Evolutionary conservation across 2,329 filamentous ascomycete species (phyloP).

Genomic region (Sporothrix protearum): DNA sequence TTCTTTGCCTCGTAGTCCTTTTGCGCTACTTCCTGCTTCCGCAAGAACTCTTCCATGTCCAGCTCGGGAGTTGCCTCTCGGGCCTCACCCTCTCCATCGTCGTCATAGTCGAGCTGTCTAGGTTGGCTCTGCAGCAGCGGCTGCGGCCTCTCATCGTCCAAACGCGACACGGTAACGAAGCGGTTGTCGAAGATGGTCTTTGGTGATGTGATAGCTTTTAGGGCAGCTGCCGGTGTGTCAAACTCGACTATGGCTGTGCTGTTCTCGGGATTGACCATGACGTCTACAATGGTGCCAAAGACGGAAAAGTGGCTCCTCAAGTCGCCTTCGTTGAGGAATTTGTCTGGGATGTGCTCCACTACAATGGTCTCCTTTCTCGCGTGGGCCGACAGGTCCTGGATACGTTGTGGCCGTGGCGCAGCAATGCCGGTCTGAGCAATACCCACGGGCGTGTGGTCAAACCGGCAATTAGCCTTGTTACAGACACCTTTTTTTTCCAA

Average conservation of each 20-base stretch:
- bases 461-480: conserved; percentile 63
- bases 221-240: conserved; percentile 61
- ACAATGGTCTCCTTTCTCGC: conserved; percentile 65
- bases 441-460: conserved; percentile 51
- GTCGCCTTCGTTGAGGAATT: conserved; percentile 61
- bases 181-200: conserved; percentile 81
- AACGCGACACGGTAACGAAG: conserved; percentile 82
- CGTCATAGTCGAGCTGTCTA: neutral
- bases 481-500: conserved; percentile 73
- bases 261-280: conserved; percentile 64
- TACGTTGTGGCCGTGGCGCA: neutral
- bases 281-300: conserved; percentile 63
- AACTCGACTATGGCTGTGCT: conserved; percentile 68
- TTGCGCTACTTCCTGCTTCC: conserved; percentile 69
- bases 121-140: too few species aligned
- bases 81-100: conserved; percentile 18
- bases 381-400: conserved; percentile 53
- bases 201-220: conserved; percentile 69
- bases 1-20: conserved; percentile 63
- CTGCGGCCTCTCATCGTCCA: conserved; percentile 45
- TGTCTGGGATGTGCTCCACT: conserved; percentile 72
- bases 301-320: conserved; percentile 67
- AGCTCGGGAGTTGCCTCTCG: conserved; percentile 49
- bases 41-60: conserved; percentile 66
- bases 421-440: neutral